A percentile compares a stretch with the other conserved stretches of the same genome.
Evolutionary conservation across 2,329 filamentous ascomycete genomes (phyloP).

Genomic region (Myriosclerotinia duriaeana): DNA sequence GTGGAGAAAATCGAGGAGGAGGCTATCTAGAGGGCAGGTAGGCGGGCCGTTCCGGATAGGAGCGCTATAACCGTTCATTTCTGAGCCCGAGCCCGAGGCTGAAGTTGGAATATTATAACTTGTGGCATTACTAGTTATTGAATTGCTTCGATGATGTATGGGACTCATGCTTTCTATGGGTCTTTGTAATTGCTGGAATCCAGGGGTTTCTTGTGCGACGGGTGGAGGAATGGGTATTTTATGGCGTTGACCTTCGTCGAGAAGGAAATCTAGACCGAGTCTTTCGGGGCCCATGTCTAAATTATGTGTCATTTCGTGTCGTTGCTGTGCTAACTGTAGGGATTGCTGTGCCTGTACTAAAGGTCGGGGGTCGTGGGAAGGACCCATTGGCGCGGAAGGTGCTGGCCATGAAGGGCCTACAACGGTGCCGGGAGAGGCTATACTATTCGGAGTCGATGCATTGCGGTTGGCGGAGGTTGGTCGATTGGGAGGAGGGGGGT

Average conservation of each 20-base stretch:
- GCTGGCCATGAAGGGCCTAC: constrained; percentile 37
- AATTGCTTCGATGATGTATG: constrained; percentile 33
- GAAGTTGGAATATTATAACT: constrained; percentile 34
- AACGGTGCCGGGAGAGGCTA: constrained; percentile 43
- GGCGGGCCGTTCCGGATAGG: constrained; percentile 60
- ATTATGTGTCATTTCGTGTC: constrained; percentile 52
- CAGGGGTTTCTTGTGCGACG: constrained; percentile 41
- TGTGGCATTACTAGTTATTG: constrained; percentile 29
- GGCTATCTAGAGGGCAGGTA: constrained; percentile 73
- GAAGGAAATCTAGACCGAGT: constrained; percentile 70
- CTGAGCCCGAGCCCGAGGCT: constrained; percentile 34
- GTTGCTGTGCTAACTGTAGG: constrained; percentile 46
- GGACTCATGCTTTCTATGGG: constrained; percentile 29
- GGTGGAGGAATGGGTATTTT: constrained; percentile 50
- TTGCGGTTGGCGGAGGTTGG: constrained; percentile 40
- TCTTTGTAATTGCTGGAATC: constrained; percentile 26
- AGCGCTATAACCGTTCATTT: constrained; percentile 31
- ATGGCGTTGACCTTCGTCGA: constrained; percentile 58
- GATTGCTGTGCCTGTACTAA: constrained; percentile 39
- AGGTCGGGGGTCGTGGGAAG: constrained; percentile 35
- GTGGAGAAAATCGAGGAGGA: constrained; percentile 77
- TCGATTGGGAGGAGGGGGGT: constrained; percentile 37
- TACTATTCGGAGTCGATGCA: constrained; percentile 45
- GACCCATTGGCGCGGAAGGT: constrained; percentile 37
- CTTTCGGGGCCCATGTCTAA: constrained; percentile 64